Percentiles rank a stretch among this genome's conserved stretches.
Conservation (phyloP, 129 eudicot species). For the Lactuca saligna region DNA sequence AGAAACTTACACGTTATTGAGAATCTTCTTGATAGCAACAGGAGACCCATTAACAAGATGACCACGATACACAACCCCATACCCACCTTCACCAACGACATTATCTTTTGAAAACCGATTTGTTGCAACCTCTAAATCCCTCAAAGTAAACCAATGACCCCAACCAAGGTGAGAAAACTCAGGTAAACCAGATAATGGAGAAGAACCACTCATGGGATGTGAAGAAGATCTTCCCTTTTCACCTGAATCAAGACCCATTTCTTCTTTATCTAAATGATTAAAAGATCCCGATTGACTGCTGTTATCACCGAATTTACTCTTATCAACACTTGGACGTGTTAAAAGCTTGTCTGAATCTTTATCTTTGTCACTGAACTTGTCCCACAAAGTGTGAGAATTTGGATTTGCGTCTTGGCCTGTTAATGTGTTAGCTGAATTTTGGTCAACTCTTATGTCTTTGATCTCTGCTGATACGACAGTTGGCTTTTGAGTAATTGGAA, state of each 20-base stretch:
- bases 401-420: slow-evolving; percentile 31
- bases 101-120: slow-evolving; percentile 69
- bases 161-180: slow-evolving; percentile 89
- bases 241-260: slow-evolving; percentile 45
- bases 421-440: slow-evolving; percentile 44
- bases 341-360: slow-evolving; percentile 62
- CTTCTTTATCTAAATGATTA: slow-evolving; percentile 54
- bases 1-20: slow-evolving; percentile 70
- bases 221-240: slow-evolving; percentile 43
- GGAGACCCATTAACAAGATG: slow-evolving; percentile 64
- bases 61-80: slow-evolving; percentile 76
- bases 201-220: slow-evolving; percentile 49
- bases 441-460: slow-evolving; percentile 81
- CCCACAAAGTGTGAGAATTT: slow-evolving; percentile 39
- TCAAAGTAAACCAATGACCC: slow-evolving; percentile 90
- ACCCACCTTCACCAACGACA: slow-evolving; percentile 87
- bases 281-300: slow-evolving; percentile 65
- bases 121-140: slow-evolving; percentile 80
- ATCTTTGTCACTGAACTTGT: slow-evolving; percentile 61
- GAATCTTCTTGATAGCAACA: slow-evolving; percentile 75
- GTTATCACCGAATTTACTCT: slow-evolving; percentile 43
- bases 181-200: slow-evolving; percentile 71
- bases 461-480: slow-evolving; percentile 61
- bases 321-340: slow-evolving; percentile 43
- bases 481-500: slow-evolving; percentile 57